Conservation (phyloP, 2,329 filamentous ascomycete species). For the Myriosclerotinia duriaeana region DNA sequence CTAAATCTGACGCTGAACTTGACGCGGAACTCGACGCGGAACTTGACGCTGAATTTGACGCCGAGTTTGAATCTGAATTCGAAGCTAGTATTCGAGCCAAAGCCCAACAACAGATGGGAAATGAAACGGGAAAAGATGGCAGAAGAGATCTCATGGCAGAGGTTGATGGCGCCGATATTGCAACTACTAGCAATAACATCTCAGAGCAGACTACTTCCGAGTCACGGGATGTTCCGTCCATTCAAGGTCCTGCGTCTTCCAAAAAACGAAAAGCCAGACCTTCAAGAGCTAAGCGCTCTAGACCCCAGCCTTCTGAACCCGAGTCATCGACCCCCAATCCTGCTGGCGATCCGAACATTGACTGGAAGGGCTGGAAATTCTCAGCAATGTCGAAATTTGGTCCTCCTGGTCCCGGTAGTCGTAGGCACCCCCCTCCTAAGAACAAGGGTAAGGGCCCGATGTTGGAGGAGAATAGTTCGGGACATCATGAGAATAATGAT, state of each 20-base stretch:
- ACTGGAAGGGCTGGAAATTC: too few species aligned
- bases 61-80: background rate
- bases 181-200: background rate
- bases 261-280: too few species aligned
- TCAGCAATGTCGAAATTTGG: too few species aligned
- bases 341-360: too few species aligned
- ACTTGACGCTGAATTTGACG: background rate
- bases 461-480: background rate
- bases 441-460: background rate
- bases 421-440: too few species aligned
- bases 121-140: background rate
- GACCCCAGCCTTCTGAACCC: too few species aligned
- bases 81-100: background rate
- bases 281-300: too few species aligned
- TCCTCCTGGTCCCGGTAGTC: too few species aligned
- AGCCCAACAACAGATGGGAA: background rate
- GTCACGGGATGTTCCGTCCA: too few species aligned
- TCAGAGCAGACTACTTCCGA: too few species aligned
- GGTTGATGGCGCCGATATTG: background rate
- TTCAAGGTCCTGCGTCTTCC: too few species aligned
- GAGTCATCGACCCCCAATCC: too few species aligned
- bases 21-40: background rate
- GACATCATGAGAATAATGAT: background rate
- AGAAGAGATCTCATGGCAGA: background rate
- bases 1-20: background rate